Conservation (phyloP, 2,329 filamentous ascomycete genomes). For the Xylariaceae sp. region DNA sequence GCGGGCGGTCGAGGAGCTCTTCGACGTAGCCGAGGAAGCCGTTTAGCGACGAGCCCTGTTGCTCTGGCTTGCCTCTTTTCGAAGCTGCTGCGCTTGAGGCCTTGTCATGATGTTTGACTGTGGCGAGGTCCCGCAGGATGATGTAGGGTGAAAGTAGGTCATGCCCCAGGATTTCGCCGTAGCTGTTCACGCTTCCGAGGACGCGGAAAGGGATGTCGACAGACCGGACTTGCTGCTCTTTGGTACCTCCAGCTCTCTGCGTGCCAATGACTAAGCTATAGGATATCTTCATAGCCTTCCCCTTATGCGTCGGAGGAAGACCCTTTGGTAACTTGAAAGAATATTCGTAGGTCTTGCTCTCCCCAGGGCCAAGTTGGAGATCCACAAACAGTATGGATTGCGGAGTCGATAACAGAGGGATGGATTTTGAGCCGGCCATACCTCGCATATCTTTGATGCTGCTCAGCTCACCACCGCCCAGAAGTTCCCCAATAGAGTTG, state of each 20-base stretch:
- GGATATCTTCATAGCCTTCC: conserved; percentile 86
- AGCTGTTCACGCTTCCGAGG: conserved; percentile 81
- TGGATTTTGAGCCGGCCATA: conserved; percentile 73
- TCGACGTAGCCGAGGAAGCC: conserved; percentile 75
- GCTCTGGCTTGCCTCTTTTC: conserved; percentile 20
- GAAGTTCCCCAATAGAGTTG: conserved; percentile 76
- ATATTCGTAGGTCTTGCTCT: conserved; percentile 83
- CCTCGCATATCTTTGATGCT: conserved; percentile 94
- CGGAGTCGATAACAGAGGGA: conserved; percentile 88
- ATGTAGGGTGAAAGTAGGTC: conserved; percentile 94
- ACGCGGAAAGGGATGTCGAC: conserved; percentile 90
- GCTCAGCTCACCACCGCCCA: conserved; percentile 82
- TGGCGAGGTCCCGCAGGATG: conserved; percentile 74
- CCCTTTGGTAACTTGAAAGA: conserved; percentile 78
- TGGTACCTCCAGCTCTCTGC: conserved; percentile 70
- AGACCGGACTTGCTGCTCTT: conserved; percentile 78
- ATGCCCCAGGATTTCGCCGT: conserved; percentile 84
- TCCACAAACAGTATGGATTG: conserved; percentile 96
- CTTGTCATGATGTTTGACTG: conserved; percentile 47
- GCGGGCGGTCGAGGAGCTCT: conserved; percentile 57
- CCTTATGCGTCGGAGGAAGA: conserved; percentile 83
- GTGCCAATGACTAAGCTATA: conserved; percentile 91
- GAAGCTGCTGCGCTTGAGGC: conserved; percentile 10
- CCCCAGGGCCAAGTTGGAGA: conserved; percentile 75
- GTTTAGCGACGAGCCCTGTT: conserved; percentile 38